Percentiles rank a stretch among this genome's conserved stretches.
Evolutionary conservation across 352 stramenopile genomes (phyloP).

Genomic region (Globisporangium cylindrosporum): DNA sequence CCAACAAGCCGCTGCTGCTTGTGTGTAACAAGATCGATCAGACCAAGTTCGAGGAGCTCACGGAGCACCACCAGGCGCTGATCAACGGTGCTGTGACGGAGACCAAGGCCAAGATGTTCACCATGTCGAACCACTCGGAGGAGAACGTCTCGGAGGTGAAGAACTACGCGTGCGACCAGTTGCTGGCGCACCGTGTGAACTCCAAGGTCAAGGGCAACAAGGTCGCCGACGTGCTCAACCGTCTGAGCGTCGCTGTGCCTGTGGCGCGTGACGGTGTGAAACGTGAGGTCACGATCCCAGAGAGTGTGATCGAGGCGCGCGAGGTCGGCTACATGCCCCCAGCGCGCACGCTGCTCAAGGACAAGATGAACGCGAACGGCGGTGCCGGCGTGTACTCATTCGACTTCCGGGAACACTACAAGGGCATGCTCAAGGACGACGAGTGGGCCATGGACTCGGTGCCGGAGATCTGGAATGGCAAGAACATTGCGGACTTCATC

Average conservation of each 20-base stretch:
- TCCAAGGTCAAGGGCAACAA: constrained; percentile 95
- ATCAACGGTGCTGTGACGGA: constrained; percentile 75
- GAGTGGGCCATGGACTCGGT: constrained; percentile 97
- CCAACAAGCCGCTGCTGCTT: constrained; percentile 98
- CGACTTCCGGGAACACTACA: constrained; percentile 98
- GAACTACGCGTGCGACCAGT: constrained; percentile 94
- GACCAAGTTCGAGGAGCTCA: constrained; percentile 91
- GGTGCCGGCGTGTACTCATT: constrained; percentile 97
- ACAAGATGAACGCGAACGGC: constrained; percentile 94
- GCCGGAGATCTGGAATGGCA: constrained; percentile 99
- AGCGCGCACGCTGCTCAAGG: constrained; percentile 70
- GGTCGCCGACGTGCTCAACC: constrained; percentile 95
- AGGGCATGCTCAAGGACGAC: constrained; percentile 92
- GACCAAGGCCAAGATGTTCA: constrained; percentile 93
- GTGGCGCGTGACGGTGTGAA: constrained; percentile 90
- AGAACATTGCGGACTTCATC: constrained; percentile 99
- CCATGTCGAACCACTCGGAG: constrained; percentile 98
- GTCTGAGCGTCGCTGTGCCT: constrained; percentile 94
- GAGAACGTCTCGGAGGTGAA: constrained; percentile 95
- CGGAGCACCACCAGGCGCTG: constrained; percentile 65
- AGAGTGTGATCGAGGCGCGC: constrained; percentile 86
- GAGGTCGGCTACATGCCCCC: constrained; percentile 41
- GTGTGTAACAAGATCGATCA: constrained; percentile 99
- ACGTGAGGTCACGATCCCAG: constrained; percentile 92
- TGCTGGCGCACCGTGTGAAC: constrained; percentile 93